Conservation (phyloP, 148 eudicot species). For the Vaccinium corymbosum region DNA sequence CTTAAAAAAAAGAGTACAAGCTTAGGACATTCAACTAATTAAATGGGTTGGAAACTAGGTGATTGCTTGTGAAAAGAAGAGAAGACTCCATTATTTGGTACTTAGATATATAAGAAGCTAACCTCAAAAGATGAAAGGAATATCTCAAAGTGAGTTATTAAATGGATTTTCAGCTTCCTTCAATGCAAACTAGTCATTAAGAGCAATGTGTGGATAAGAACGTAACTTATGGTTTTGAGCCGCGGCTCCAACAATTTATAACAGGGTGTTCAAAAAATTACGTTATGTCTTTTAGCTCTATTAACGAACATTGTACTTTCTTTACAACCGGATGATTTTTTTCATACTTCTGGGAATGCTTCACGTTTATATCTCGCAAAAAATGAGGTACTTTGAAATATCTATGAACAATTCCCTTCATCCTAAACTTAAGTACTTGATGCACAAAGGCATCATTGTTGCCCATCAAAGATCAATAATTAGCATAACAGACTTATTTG, state of each 20-base stretch:
- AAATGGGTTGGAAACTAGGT: conserved; percentile 11
- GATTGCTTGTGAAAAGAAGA: conserved; percentile 16
- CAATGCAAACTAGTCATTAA: not conserved
- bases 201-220: not conserved
- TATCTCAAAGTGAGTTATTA: conserved; percentile 8
- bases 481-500: not conserved
- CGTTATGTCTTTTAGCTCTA: not conserved
- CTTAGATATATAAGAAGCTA: conserved; percentile 45
- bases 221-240: not conserved
- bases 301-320: not conserved
- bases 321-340: not conserved
- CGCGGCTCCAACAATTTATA: not conserved
- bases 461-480: not conserved
- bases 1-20: not conserved
- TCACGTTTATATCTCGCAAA: not conserved
- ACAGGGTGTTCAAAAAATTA: not conserved
- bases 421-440: not conserved
- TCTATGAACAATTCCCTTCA: not conserved
- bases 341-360: not conserved
- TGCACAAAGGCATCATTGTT: not conserved
- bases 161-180: conserved; percentile 14
- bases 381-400: not conserved
- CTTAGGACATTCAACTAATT: not conserved
- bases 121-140: conserved; percentile 33
- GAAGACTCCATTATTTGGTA: conserved; percentile 34